phyloP scores from a whole-genome alignment of 2,329 filamentous ascomycete genomes.

The Cadophora sp. region DNA sequence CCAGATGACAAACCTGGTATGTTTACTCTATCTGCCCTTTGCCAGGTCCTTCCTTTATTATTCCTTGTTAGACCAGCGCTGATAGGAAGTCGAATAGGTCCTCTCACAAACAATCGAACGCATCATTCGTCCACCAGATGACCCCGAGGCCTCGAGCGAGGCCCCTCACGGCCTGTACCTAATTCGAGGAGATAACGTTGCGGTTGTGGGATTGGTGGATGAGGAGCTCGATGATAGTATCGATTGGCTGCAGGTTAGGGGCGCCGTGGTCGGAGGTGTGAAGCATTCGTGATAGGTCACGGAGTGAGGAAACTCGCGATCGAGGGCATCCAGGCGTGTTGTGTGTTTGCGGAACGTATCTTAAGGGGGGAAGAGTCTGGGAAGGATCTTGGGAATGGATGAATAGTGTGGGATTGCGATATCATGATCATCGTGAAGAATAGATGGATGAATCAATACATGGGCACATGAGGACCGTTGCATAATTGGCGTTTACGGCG shows the following conservation, averaged over 20 bases:
- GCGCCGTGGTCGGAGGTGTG: conserved; percentile 81
- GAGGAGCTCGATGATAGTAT: conserved; percentile 89
- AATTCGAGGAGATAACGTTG: conserved; percentile 93
- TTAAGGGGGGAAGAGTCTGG: neutral
- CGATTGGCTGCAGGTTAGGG: conserved; percentile 90
- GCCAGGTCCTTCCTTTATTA: no score
- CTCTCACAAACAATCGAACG: conserved; percentile 85
- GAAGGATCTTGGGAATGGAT: neutral
- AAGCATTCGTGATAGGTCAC: conserved; percentile 72
- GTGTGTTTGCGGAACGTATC: neutral
- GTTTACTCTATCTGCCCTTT: conserved; percentile 27
- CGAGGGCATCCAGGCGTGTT: no score
- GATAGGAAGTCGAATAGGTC: conserved; percentile 57
- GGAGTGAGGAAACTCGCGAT: no score
- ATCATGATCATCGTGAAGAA: neutral
- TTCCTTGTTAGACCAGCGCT: neutral
- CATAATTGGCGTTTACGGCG: conserved; percentile 44
- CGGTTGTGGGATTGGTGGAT: conserved; percentile 87
- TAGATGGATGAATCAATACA: neutral
- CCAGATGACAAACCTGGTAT: conserved; percentile 85
- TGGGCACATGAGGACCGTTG: conserved; percentile 29
- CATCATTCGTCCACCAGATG: conserved; percentile 85
- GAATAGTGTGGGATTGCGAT: neutral
- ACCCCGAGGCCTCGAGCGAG: conserved; percentile 80
- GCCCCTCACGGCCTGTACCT: conserved; percentile 88